Evolutionary conservation across 306 rosid genomes (phyloP), one percentile per base, ranked within the genome.

Genomic region (Sindora glabra): DNA sequence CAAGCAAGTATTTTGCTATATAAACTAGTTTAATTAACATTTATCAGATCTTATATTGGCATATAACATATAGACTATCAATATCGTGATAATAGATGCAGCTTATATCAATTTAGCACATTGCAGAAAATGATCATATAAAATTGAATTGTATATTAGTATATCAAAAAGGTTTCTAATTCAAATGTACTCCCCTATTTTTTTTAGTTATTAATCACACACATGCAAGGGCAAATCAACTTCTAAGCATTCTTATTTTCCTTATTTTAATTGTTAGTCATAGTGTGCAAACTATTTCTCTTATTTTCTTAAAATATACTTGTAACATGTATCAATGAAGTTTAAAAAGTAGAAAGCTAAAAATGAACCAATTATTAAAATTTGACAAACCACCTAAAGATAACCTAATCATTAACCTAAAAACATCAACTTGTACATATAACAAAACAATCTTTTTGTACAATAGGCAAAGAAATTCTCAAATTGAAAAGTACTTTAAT

Each of bases 241-340:
- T 74, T 32, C 83, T 88, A 2, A 95, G 98, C 52, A 92, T 74
- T 77, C 83, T 87, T 83, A 85, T 72, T 70, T 71, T 81, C 8
- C 58, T 85, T 45, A 90, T 85, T 71, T 92, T 96, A 15, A 90
- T 24, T 0, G 95, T 96, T 48, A 96, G 96, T 69, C 98, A 81
- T 70, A 92, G 71, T 26, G 96, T 92, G 83, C 96, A 92, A 34
- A 92, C 95, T 96, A 92, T 88, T 84, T 92, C 98, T 83, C 89
- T 92, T 4, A 95, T 92, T 77, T 92, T 92, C 44, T 96, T 95
- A 64, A 92, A 88, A 64, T 92, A 92, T 48, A 92, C 98, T 94
- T 92, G 75, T 29, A 69, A 34, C 39, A 62, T 26, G 69, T 50
- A 42, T 44, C 15, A 64, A 15, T 30, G 29, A 32, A 37, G 27